A percentile compares a stretch with the other conserved stretches of the same genome.
Conservation (phyloP, 176 grass and related monocot species). For the Triticum turgidum region DNA sequence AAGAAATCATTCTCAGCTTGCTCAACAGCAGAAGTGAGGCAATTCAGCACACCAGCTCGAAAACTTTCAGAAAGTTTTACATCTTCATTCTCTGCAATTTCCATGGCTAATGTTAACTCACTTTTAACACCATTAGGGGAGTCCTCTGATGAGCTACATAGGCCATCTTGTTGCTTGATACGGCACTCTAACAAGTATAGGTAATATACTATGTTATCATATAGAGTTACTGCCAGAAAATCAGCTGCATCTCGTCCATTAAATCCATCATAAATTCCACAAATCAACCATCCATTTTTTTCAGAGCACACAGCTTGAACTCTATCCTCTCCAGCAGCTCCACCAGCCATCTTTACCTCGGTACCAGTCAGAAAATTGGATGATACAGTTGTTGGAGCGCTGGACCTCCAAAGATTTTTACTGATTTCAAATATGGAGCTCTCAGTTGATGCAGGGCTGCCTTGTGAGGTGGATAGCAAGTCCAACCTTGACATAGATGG, state of each 20-base stretch:
- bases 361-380: slow-evolving; percentile 81
- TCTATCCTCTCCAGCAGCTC: slow-evolving; percentile 97
- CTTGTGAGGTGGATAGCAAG: slow-evolving; percentile 50
- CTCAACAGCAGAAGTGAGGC: slow-evolving; percentile 72
- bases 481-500: slow-evolving; percentile 88
- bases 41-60: slow-evolving; percentile 66
- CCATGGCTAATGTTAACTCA: slow-evolving; percentile 67
- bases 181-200: slow-evolving; percentile 72
- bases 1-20: slow-evolving; percentile 97
- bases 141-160: slow-evolving; percentile 17
- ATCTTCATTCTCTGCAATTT: slow-evolving; percentile 57
- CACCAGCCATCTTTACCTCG: slow-evolving; percentile 91
- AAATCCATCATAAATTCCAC: slow-evolving; percentile 98
- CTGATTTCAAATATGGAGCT: slow-evolving; percentile 57
- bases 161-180: slow-evolving; percentile 58
- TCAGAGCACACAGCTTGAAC: slow-evolving; percentile 99
- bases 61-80: slow-evolving; percentile 57
- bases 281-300: slow-evolving; percentile 95
- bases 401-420: slow-evolving; percentile 64
- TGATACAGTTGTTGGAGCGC: slow-evolving; percentile 55
- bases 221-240: slow-evolving; percentile 89
- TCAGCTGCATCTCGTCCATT: slow-evolving; percentile 98
- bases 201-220: slow-evolving; percentile 90
- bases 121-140: slow-evolving; percentile 48
- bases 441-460: slow-evolving; percentile 44